Evolutionary conservation across 495 filamentous ascomycete species (phyloP).

Genomic region (Neurospora discreta): DNA sequence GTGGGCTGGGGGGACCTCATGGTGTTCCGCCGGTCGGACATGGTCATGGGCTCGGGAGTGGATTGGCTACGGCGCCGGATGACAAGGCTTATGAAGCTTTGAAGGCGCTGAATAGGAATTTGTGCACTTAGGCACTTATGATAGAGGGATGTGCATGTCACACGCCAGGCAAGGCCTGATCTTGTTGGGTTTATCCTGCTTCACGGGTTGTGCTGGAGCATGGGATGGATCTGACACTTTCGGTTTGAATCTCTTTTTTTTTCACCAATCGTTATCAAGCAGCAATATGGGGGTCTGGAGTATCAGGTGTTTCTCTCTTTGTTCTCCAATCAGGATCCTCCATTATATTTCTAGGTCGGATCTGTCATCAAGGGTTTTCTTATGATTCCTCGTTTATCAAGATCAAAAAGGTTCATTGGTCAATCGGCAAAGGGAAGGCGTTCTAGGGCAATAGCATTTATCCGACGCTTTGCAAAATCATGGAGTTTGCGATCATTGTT

Average conservation of each 20-base stretch:
- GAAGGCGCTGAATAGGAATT: not conserved
- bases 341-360: not conserved
- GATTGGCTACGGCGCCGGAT: not conserved
- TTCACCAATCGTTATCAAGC: too few relatives aligned
- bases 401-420: not conserved
- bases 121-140: not conserved
- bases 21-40: not conserved
- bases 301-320: not conserved
- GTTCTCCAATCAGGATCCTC: not conserved
- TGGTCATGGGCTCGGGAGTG: not conserved
- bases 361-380: not conserved
- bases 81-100: not conserved
- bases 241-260: not conserved
- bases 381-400: not conserved
- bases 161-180: too few relatives aligned
- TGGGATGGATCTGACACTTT: not conserved
- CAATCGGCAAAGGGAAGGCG: not conserved
- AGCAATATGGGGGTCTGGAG: not conserved
- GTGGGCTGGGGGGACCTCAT: not conserved
- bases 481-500: not conserved
- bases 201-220: too few relatives aligned
- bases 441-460: not conserved
- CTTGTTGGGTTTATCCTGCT: too few relatives aligned
- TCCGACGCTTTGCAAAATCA: not conserved
- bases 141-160: too few relatives aligned